Percentiles rank a stretch among this genome's conserved stretches.
Conservation (phyloP, 2,329 filamentous ascomycete genomes). For the Ophiocordyceps sinensis region DNA sequence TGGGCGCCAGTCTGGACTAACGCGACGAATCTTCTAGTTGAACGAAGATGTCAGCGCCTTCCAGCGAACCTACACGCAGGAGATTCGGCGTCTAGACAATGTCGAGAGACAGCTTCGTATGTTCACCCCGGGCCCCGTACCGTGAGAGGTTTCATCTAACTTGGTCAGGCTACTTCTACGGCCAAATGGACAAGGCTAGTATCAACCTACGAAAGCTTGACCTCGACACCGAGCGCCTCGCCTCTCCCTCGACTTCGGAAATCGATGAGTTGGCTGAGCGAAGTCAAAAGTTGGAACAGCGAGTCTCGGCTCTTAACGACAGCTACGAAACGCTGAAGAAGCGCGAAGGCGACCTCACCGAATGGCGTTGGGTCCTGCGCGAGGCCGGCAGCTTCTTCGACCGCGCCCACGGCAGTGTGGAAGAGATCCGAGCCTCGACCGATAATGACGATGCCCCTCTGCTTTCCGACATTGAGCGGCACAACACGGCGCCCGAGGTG, state of each 20-base stretch:
- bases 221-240: conserved; percentile 75
- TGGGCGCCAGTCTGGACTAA: not conserved
- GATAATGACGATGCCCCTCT: conserved; percentile 88
- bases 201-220: conserved; percentile 82
- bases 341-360: conserved; percentile 87
- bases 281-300: conserved; percentile 82
- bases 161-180: conserved; percentile 68
- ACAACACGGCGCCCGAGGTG: conserved; percentile 49
- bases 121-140: conserved; percentile 20
- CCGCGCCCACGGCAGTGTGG: conserved; percentile 85
- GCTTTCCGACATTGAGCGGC: conserved; percentile 82
- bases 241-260: conserved; percentile 79
- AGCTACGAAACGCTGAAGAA: conserved; percentile 98
- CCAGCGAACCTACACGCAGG: conserved; percentile 92
- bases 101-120: conserved; percentile 92
- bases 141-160: conserved; percentile 13
- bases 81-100: conserved; percentile 94
- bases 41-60: conserved; percentile 90
- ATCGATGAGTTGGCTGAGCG: conserved; percentile 93
- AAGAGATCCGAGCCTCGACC: conserved; percentile 85
- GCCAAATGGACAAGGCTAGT: conserved; percentile 86
- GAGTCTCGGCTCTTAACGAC: conserved; percentile 83
- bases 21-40: conserved; percentile 39
- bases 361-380: conserved; percentile 95
- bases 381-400: conserved; percentile 98